Conservation (phyloP, 441 rosid species). For the Mallotus repandus region DNA sequence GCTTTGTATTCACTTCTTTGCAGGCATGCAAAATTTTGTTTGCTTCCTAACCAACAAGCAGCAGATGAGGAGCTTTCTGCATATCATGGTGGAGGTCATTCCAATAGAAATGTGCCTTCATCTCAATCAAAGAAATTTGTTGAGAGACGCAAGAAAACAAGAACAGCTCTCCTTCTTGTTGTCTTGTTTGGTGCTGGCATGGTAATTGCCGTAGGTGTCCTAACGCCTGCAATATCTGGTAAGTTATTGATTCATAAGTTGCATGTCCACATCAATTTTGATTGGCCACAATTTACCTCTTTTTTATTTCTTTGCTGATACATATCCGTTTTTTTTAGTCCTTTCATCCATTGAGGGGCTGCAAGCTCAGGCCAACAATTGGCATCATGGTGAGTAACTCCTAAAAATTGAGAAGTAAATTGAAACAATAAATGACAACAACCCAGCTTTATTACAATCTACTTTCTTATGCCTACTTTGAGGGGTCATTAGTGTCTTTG, state of each 20-base stretch:
- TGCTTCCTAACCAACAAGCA: constrained; percentile 89
- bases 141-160: constrained; percentile 62
- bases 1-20: constrained; percentile 83
- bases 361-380: constrained; percentile 40
- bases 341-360: constrained; percentile 80
- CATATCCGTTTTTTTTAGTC: constrained; percentile 43
- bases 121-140: constrained; percentile 51
- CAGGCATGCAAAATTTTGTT: constrained; percentile 66
- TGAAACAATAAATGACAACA: neutral
- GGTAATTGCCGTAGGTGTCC: constrained; percentile 56
- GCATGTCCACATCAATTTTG: constrained; percentile 4
- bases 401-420: neutral
- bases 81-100: constrained; percentile 50
- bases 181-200: constrained; percentile 70
- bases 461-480: constrained; percentile 3
- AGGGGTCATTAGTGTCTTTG: neutral
- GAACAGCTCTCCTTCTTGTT: constrained; percentile 62
- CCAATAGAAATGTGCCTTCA: constrained; percentile 41
- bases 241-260: constrained; percentile 14
- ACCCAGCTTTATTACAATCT: neutral
- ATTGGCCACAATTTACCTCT: neutral
- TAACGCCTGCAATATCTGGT: constrained; percentile 91
- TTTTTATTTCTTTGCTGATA: constrained; percentile 20
- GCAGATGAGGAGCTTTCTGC: constrained; percentile 91
- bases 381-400: constrained; percentile 54